Conservation (phyloP, 1,139 yeast species). For the Chernovozyma sophiae-reginae region DNA sequence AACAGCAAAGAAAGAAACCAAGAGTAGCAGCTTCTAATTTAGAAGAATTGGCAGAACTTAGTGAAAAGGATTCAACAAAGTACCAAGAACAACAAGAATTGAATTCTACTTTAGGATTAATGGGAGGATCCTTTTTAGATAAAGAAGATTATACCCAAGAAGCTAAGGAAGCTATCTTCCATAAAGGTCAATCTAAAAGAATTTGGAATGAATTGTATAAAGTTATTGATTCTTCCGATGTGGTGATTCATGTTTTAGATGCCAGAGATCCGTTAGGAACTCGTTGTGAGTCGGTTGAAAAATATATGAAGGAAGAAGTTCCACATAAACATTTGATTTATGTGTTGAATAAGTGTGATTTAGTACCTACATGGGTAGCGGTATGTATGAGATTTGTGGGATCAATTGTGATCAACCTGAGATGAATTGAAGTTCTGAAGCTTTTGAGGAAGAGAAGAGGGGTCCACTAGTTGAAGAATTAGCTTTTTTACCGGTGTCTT, state of each 20-base stretch:
- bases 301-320: constrained; percentile 87
- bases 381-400: constrained; percentile 58
- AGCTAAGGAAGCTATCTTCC: constrained; percentile 93
- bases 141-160: constrained; percentile 82
- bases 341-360: constrained; percentile 94
- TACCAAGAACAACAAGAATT: constrained; percentile 75
- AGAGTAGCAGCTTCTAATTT: constrained; percentile 69
- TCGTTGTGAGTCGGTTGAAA: constrained; percentile 89
- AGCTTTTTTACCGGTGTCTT: no score
- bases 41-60: constrained; percentile 69
- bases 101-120: constrained; percentile 69
- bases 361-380: constrained; percentile 99
- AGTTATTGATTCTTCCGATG: constrained; percentile 95
- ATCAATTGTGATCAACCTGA: no score
- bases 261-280: constrained; percentile 98
- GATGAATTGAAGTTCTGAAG: constrained; percentile 8
- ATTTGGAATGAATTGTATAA: constrained; percentile 97
- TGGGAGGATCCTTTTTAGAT: constrained; percentile 65
- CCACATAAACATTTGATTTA: constrained; percentile 95
- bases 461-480: no score
- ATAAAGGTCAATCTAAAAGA: constrained; percentile 96
- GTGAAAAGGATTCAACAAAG: constrained; percentile 54
- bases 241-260: constrained; percentile 91
- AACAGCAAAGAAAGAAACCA: constrained; percentile 90
- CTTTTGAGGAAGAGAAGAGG: no score